A percentile compares a stretch with the other conserved stretches of the same genome.
Evolutionary conservation across 495 filamentous ascomycete species (phyloP).

Genomic region (Hypoxylon subgilvum): DNA sequence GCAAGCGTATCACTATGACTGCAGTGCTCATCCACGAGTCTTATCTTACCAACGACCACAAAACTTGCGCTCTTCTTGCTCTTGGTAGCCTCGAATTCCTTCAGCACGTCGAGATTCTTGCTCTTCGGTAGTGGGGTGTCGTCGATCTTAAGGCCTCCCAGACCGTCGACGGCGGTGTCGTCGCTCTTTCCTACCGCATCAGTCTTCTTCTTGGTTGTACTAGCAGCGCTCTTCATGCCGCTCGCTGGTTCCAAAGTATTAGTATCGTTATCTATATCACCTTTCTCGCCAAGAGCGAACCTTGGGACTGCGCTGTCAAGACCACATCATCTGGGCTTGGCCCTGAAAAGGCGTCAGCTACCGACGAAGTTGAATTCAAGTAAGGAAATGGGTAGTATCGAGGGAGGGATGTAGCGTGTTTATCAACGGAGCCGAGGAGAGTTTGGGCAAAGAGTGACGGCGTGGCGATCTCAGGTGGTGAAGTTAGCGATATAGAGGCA

Average conservation of each 20-base stretch:
- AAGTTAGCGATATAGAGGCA: not conserved
- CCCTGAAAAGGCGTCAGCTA: conserved; percentile 72
- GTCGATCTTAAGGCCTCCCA: conserved; percentile 68
- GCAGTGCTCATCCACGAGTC: conserved; percentile 18
- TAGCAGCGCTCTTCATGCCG: conserved; percentile 47
- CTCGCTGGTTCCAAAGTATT: conserved; percentile 54
- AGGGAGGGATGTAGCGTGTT: conserved; percentile 43
- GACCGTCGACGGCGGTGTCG: conserved; percentile 52
- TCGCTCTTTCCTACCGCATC: conserved; percentile 35
- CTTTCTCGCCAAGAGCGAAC: conserved; percentile 64
- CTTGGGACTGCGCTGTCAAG: conserved; percentile 85
- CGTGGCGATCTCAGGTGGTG: conserved; percentile 18
- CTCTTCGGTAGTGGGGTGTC: conserved; percentile 76
- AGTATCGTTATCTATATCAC: conserved; percentile 44
- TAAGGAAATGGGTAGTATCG: conserved; percentile 60
- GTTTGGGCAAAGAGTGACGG: conserved; percentile 75
- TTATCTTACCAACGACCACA: conserved; percentile 85
- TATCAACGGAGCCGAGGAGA: conserved; percentile 60
- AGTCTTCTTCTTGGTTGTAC: conserved; percentile 45
- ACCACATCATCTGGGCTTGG: conserved; percentile 96
- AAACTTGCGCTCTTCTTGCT: conserved; percentile 88
- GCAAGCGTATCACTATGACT: not conserved
- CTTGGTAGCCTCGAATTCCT: conserved; percentile 76
- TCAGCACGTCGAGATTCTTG: conserved; percentile 84
- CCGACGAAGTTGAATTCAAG: conserved; percentile 46